Percentiles rank a stretch among this genome's conserved stretches.
These are phyloP conservation scores for Colletotrichum aenigma DNA, from an alignment of 2,329 filamentous ascomycete genomes.

Conservation along the genomic window DNA sequence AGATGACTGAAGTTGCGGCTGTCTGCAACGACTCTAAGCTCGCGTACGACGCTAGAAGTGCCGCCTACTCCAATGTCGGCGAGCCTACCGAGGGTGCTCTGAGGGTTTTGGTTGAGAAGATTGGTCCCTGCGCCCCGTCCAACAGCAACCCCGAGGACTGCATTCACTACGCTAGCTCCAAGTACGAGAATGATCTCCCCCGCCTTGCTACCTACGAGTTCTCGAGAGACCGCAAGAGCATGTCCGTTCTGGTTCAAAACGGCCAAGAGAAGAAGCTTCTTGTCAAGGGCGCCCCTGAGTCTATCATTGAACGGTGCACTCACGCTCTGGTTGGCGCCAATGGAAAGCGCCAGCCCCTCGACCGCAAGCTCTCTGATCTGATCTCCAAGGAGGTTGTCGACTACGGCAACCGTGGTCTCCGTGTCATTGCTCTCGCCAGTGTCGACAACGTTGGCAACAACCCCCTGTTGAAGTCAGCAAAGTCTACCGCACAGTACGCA, in stretches of 20 bases:
- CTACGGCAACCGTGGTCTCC: constrained; percentile 90
- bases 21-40: constrained; percentile 91
- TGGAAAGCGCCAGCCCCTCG: constrained; percentile 78
- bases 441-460: constrained; percentile 76
- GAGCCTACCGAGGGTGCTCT: constrained; percentile 96
- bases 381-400: constrained; percentile 82
- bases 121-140: constrained; percentile 76
- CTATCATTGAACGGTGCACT: constrained; percentile 90
- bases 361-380: constrained; percentile 69
- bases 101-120: constrained; percentile 89
- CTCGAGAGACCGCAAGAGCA: constrained; percentile 97
- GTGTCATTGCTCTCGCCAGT: constrained; percentile 91
- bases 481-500: constrained; percentile 82
- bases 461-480: constrained; percentile 74
- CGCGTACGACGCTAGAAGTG: constrained; percentile 78
- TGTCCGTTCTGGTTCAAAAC: constrained; percentile 89
- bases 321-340: constrained; percentile 78
- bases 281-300: constrained; percentile 96
- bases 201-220: constrained; percentile 93
- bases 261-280: constrained; percentile 78
- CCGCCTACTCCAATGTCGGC: constrained; percentile 80
- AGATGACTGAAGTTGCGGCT: constrained; percentile 74
- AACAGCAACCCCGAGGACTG: constrained; percentile 62
- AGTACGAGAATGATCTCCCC: constrained; percentile 78
- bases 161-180: constrained; percentile 81